These are phyloP conservation scores for Lactifluus piperatus DNA, from an alignment of 768 basidiomycete genomes.

Conservation along the genomic window DNA sequence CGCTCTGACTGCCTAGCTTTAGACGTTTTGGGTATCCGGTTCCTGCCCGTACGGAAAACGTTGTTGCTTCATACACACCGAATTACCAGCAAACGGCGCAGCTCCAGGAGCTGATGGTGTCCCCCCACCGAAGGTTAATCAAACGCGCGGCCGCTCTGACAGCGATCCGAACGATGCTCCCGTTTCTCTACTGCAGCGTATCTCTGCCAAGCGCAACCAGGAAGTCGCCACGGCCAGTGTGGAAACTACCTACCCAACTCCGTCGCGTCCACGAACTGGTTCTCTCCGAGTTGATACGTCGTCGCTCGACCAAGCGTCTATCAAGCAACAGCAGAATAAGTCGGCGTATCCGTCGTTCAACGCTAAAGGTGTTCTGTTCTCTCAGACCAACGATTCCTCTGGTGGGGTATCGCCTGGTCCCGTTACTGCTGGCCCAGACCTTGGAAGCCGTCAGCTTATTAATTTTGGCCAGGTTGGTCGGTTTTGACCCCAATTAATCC, in stretches of 20 bases:
- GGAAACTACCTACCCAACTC: conserved; percentile 40
- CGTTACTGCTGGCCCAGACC: conserved; percentile 77
- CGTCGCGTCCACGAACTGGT: conserved; percentile 52
- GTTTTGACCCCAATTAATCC: background rate
- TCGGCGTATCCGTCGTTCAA: conserved; percentile 67
- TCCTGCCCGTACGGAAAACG: conserved; percentile 89
- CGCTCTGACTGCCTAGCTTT: conserved; percentile 15
- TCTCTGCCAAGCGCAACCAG: conserved; percentile 56
- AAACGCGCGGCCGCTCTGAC: conserved; percentile 58
- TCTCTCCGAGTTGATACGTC: conserved; percentile 70
- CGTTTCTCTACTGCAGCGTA: conserved; percentile 68
- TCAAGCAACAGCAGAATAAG: conserved; percentile 68
- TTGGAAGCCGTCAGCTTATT: conserved; percentile 73
- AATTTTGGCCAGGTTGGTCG: conserved; percentile 55
- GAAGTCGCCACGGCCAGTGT: conserved; percentile 32
- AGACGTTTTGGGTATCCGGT: conserved; percentile 93
- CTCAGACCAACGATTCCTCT: conserved; percentile 49
- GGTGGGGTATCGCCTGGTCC: conserved; percentile 67
- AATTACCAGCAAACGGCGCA: conserved; percentile 57
- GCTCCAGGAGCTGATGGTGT: conserved; percentile 45
- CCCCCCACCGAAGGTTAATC: conserved; percentile 40
- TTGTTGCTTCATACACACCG: conserved; percentile 92
- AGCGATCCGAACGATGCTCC: conserved; percentile 70
- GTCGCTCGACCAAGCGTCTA: conserved; percentile 41
- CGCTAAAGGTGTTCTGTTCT: conserved; percentile 42